Conservation (phyloP, 495 filamentous ascomycete species). For the Bacidia rubella region DNA sequence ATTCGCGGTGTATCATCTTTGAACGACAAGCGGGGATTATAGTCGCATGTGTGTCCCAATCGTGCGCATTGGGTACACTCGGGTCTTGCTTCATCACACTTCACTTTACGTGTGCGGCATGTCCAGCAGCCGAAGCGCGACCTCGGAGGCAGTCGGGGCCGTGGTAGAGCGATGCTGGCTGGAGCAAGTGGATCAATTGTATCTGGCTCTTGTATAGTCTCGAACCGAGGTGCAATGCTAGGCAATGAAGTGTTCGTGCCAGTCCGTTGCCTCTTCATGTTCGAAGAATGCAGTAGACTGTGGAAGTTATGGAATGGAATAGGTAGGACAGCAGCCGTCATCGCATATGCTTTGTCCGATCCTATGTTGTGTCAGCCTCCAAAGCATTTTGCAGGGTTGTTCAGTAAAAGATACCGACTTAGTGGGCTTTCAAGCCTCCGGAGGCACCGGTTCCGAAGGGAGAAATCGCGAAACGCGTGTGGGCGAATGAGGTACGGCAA, state of each 20-base stretch:
- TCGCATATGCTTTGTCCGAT: not conserved
- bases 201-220: conserved; percentile 13
- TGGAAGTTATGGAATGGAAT: not conserved
- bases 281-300: not conserved
- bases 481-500: not conserved
- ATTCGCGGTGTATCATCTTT: conserved; percentile 43
- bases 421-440: not conserved
- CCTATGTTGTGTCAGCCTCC: not conserved
- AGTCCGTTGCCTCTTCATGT: not conserved
- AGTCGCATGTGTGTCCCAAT: conserved; percentile 43
- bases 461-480: not conserved
- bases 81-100: conserved; percentile 40
- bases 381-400: not conserved
- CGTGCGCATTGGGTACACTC: conserved; percentile 44
- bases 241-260: conserved; percentile 21
- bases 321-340: not conserved
- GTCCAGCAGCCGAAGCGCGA: conserved; percentile 40
- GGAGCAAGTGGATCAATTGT: conserved; percentile 5
- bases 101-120: conserved; percentile 37
- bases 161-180: conserved; percentile 25
- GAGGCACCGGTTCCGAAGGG: not conserved
- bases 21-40: conserved; percentile 41
- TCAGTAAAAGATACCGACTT: too few relatives aligned
- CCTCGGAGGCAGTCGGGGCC: conserved; percentile 38
- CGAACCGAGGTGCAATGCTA: conserved; percentile 37